Conservation (phyloP, 176 grass and related monocot species). For the Musa acuminata region DNA sequence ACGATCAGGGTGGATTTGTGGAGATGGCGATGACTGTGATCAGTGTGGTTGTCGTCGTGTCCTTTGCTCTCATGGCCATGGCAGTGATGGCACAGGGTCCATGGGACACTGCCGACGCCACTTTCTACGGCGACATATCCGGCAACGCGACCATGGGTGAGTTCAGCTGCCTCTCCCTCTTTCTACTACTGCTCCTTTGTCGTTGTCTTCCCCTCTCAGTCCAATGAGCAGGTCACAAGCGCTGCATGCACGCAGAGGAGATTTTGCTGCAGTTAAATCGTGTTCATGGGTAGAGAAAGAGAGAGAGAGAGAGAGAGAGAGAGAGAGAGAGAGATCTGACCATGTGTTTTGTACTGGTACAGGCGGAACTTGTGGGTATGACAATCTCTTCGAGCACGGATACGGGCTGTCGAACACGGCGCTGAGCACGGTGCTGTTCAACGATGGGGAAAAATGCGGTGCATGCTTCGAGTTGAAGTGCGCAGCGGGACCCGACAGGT, state of each 20-base stretch:
- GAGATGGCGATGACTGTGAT: background rate
- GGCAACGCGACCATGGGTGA: conserved; percentile 24
- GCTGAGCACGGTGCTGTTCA: conserved; percentile 34
- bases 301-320: too few relatives aligned
- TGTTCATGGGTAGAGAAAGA: too few relatives aligned
- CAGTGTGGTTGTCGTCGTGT: too few relatives aligned
- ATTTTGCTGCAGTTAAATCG: too few relatives aligned
- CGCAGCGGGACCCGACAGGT: conserved; percentile 19
- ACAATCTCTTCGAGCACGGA: conserved; percentile 24
- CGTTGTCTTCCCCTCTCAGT: background rate
- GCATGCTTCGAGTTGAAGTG: conserved; percentile 33
- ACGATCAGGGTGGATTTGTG: background rate
- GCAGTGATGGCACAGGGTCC: background rate
- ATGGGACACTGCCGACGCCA: conserved; percentile 31
- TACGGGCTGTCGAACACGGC: conserved; percentile 31
- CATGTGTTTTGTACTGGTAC: background rate
- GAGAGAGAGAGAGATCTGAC: too few relatives aligned
- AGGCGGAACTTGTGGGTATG: conserved; percentile 32
- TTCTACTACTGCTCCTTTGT: background rate
- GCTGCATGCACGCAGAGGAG: too few relatives aligned
- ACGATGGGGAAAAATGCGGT: conserved; percentile 28
- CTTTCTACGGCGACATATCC: conserved; percentile 39
- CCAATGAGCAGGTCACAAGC: too few relatives aligned
- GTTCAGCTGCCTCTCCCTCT: background rate
- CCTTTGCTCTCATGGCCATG: background rate